Percentiles rank a stretch among this genome's conserved stretches.
Evolutionary conservation across 257 asterid genomes (phyloP).

Genomic region (Orobanche coerulescens): DNA sequence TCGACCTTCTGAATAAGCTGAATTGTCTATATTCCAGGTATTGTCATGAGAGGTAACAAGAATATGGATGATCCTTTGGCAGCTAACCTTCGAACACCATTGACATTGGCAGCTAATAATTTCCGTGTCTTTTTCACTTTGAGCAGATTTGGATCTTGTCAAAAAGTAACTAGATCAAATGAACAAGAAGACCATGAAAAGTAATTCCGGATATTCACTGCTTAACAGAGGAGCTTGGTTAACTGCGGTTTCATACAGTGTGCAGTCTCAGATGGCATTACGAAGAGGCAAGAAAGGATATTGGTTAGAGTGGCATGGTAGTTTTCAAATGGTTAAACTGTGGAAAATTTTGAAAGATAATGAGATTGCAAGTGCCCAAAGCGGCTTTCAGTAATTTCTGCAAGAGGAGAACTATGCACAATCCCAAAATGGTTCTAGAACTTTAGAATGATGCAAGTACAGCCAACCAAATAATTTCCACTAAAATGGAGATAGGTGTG

Average conservation of each 20-base stretch:
- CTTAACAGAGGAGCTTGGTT: not conserved
- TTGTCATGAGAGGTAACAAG: not conserved
- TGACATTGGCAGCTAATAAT: not conserved
- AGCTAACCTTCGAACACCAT: too few relatives aligned
- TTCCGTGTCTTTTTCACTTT: too few relatives aligned
- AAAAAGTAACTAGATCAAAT: not conserved
- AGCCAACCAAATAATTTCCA: constrained; percentile 15
- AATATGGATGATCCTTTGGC: not conserved
- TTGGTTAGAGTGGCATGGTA: not conserved
- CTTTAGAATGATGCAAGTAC: constrained; percentile 8
- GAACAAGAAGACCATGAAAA: not conserved
- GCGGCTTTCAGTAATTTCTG: not conserved
- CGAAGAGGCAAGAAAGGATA: not conserved
- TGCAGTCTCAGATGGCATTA: not conserved
- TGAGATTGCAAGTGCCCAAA: not conserved
- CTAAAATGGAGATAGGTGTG: not conserved
- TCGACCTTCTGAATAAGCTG: not conserved
- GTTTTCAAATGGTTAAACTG: not conserved
- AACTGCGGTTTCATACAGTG: not conserved
- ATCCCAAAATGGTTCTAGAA: constrained; percentile 6
- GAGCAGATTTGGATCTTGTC: not conserved
- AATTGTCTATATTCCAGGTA: not conserved
- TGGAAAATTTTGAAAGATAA: not conserved
- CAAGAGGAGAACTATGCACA: not conserved
- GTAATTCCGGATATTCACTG: not conserved